phyloP scores from a whole-genome alignment of 352 stramenopile genomes.

The Globisporangium okanoganense region DNA sequence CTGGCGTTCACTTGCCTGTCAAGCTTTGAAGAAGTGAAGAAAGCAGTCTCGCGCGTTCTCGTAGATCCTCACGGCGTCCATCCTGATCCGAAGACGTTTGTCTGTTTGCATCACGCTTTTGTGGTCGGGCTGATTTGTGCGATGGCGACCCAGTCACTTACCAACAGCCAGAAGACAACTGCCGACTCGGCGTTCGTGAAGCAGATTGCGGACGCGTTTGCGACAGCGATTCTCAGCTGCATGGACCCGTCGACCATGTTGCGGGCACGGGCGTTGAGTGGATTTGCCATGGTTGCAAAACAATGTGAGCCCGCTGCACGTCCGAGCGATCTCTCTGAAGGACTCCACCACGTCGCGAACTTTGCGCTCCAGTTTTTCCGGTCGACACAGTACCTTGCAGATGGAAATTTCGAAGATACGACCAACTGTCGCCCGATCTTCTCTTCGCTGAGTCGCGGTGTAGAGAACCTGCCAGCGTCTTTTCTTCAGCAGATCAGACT shows the following conservation, averaged over 20 bases:
- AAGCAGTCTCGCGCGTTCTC: slow-evolving; percentile 61
- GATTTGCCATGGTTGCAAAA: slow-evolving; percentile 54
- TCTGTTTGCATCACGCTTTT: slow-evolving; percentile 77
- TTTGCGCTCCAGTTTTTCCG: slow-evolving; percentile 77
- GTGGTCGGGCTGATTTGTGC: slow-evolving; percentile 76
- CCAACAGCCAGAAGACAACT: slow-evolving; percentile 48
- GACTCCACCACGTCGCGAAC: slow-evolving; percentile 68
- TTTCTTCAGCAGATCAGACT: slow-evolving; percentile 74
- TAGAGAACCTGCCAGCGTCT: slow-evolving; percentile 57
- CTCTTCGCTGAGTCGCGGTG: slow-evolving; percentile 27
- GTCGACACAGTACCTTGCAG: slow-evolving; percentile 52
- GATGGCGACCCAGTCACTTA: slow-evolving; percentile 73
- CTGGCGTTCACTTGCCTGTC: slow-evolving; percentile 63
- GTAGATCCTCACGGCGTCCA: slow-evolving; percentile 35
- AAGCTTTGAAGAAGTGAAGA: slow-evolving; percentile 80
- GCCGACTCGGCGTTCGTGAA: slow-evolving; percentile 67
- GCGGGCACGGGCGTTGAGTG: slow-evolving; percentile 43
- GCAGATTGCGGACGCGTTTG: slow-evolving; percentile 67
- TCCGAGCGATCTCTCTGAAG: slow-evolving; percentile 52
- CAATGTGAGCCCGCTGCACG: slow-evolving; percentile 39
- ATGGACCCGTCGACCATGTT: slow-evolving; percentile 63
- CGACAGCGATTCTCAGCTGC: slow-evolving; percentile 67
- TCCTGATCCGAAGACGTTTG: slow-evolving; percentile 61
- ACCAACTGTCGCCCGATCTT: slow-evolving; percentile 56
- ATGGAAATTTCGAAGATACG: slow-evolving; percentile 56